Evolutionary conservation across 805 yeast species (phyloP).

Genomic region (Isabelozyma pseudorhagii): DNA sequence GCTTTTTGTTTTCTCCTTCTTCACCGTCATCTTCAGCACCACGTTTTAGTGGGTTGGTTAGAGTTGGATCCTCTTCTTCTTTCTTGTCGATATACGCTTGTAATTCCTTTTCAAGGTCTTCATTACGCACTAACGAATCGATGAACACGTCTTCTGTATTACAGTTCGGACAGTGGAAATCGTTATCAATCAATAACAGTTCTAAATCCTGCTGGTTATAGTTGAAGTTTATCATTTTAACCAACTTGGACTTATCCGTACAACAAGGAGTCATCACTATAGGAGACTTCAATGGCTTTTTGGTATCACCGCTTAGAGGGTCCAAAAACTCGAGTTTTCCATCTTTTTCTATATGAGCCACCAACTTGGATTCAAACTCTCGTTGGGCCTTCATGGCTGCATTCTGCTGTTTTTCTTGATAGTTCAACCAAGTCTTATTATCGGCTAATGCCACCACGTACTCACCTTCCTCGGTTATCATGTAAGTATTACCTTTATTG

Average conservation of each 20-base stretch:
- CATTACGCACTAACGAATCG: slow-evolving; percentile 66
- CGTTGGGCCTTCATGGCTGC: slow-evolving; percentile 47
- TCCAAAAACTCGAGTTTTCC: slow-evolving; percentile 51
- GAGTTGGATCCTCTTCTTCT: slow-evolving; percentile 32
- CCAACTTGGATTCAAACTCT: slow-evolving; percentile 45
- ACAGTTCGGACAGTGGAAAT: slow-evolving; percentile 90
- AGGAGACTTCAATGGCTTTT: slow-evolving; percentile 64
- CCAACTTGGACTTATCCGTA: slow-evolving; percentile 50
- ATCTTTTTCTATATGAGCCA: slow-evolving; percentile 29
- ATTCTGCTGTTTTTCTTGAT: slow-evolving; percentile 64
- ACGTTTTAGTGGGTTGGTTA: slow-evolving; percentile 14
- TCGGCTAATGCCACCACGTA: slow-evolving; percentile 97
- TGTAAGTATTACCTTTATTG: slow-evolving; percentile 53
- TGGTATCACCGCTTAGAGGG: slow-evolving; percentile 46
- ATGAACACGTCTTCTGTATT: slow-evolving; percentile 66
- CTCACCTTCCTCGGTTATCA: slow-evolving; percentile 93
- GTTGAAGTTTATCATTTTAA: slow-evolving; percentile 44
- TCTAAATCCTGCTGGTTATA: slow-evolving; percentile 38
- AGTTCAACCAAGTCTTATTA: slow-evolving; percentile 82
- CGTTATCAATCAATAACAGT: slow-evolving; percentile 64
- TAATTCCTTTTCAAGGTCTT: slow-evolving; percentile 55
- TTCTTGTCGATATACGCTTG: slow-evolving; percentile 42
- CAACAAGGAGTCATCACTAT: slow-evolving; percentile 81
- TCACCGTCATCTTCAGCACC: slow-evolving; percentile 12
- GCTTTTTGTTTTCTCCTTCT: slow-evolving; percentile 22